Evolutionary conservation across 2,329 filamentous ascomycete species (phyloP).

Genomic region (Aureobasidium namibiae): DNA sequence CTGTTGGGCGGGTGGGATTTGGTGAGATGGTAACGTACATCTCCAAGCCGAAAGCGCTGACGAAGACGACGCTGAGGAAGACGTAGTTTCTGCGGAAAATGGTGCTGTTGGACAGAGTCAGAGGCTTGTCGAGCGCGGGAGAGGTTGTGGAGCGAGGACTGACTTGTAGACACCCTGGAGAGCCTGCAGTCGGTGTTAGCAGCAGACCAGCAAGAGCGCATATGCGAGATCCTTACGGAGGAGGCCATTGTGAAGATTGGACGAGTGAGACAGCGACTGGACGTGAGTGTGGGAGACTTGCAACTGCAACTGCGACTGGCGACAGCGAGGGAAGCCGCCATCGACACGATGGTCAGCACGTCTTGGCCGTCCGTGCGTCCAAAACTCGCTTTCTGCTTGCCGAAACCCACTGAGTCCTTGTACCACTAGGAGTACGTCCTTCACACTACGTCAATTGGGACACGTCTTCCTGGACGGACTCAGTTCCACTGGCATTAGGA

Average conservation of each 20-base stretch:
- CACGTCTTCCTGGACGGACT: not conserved
- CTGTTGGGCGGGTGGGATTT: not conserved
- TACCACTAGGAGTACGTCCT: not conserved
- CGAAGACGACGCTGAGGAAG: slow-evolving; percentile 83
- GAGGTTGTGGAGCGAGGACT: slow-evolving; percentile 20
- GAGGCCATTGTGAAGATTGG: slow-evolving; percentile 35
- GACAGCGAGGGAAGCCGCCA: slow-evolving; percentile 2
- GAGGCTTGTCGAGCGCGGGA: not conserved
- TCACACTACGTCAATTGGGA: not conserved
- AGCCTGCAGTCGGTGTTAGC: slow-evolving; percentile 16
- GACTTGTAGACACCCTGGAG: slow-evolving; percentile 49
- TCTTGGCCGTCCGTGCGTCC: slow-evolving; percentile 9
- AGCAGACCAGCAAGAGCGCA: not conserved
- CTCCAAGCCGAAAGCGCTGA: slow-evolving; percentile 81
- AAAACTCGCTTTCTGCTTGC: not conserved
- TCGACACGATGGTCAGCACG: slow-evolving; percentile 2
- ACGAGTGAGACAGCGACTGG: slow-evolving; percentile 57
- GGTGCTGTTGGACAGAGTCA: slow-evolving; percentile 48
- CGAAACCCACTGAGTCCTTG: not conserved
- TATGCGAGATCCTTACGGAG: slow-evolving; percentile 18
- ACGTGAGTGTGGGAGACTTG: slow-evolving; percentile 10
- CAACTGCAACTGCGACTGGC: slow-evolving; percentile 1
- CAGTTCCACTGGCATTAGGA: not conserved
- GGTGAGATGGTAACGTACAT: slow-evolving; percentile 55
- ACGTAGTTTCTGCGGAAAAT: slow-evolving; percentile 79